phyloP scores from a whole-genome alignment of 805 yeast species.

The Candida krabiensis region DNA sequence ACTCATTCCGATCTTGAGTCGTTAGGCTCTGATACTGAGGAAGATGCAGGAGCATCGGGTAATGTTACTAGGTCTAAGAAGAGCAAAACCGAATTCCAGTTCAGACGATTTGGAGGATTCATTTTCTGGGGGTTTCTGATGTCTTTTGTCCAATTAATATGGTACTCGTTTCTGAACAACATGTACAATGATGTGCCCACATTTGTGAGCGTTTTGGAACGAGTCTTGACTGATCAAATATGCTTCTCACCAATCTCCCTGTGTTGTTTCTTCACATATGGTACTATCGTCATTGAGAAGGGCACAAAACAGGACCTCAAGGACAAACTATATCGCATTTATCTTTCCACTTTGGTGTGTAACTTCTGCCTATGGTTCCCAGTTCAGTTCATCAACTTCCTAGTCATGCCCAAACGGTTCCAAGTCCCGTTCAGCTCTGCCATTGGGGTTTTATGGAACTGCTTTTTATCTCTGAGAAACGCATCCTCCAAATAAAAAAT shows the following conservation, averaged over 20 bases:
- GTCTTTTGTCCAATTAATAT: conserved; percentile 80
- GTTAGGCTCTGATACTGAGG: not conserved
- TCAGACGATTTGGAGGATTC: conserved; percentile 72
- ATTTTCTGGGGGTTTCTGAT: conserved; percentile 84
- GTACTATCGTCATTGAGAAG: conserved; percentile 76
- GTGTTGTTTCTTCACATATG: conserved; percentile 77
- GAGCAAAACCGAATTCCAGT: conserved; percentile 45
- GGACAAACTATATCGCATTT: conserved; percentile 63
- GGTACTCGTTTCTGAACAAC: conserved; percentile 82
- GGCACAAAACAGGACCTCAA: conserved; percentile 66
- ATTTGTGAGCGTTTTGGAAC: conserved; percentile 78
- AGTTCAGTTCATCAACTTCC: conserved; percentile 74
- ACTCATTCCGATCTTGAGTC: not conserved
- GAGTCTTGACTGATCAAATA: conserved; percentile 88
- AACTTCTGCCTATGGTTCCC: conserved; percentile 82
- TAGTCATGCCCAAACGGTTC: conserved; percentile 63
- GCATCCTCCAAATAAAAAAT: conserved; percentile 35
- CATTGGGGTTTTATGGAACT: conserved; percentile 91
- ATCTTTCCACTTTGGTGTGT: conserved; percentile 63
- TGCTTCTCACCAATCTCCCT: conserved; percentile 86
- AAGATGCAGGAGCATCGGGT: conserved; percentile 1
- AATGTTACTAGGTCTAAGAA: no score
- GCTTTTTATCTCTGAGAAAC: conserved; percentile 81
- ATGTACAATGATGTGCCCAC: conserved; percentile 80
- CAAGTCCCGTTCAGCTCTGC: conserved; percentile 92